These are phyloP conservation scores for Samsoniella hepiali DNA, from an alignment of 2,329 filamentous ascomycete genomes.

Conservation along the genomic window DNA sequence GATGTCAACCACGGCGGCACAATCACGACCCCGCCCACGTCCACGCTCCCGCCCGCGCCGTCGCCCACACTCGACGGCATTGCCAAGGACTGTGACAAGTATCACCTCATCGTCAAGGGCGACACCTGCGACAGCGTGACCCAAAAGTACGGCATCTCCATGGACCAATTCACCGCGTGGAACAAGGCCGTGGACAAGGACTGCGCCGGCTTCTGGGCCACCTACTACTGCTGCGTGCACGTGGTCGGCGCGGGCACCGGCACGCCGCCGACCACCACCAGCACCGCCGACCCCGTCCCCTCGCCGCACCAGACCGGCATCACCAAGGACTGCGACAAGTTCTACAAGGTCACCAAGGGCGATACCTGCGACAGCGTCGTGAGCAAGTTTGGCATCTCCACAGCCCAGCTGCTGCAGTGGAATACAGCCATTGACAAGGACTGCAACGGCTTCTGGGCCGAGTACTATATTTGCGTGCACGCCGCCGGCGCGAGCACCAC, in stretches of 20 bases:
- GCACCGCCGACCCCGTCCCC: background rate
- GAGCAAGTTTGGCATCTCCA: slow-evolving; percentile 6
- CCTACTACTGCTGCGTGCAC: slow-evolving; percentile 8
- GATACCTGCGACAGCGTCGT: slow-evolving; percentile 13
- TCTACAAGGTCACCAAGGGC: background rate
- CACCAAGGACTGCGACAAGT: slow-evolving; percentile 12
- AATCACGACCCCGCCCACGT: background rate
- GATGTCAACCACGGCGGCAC: slow-evolving; percentile 10
- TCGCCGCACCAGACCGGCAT: slow-evolving; percentile 17
- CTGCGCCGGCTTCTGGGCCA: slow-evolving; percentile 5
- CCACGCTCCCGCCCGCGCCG: background rate
- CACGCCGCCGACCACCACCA: background rate
- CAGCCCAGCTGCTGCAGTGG: slow-evolving; percentile 13
- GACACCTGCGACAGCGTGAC: slow-evolving; percentile 17
- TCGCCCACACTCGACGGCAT: slow-evolving; percentile 12
- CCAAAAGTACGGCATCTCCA: slow-evolving; percentile 10
- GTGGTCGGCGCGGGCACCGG: background rate
- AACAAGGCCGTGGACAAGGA: slow-evolving; percentile 13
- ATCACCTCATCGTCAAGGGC: slow-evolving; percentile 10
- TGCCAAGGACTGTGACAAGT: slow-evolving; percentile 17
- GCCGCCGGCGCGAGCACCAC: background rate
- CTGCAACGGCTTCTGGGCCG: slow-evolving; percentile 5
- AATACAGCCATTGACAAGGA: slow-evolving; percentile 13
- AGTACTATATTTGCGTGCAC: slow-evolving; percentile 7
- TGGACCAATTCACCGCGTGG: slow-evolving; percentile 17